Conservation (phyloP, 169 alveolate species). For the Toxoplasma gondii region DNA sequence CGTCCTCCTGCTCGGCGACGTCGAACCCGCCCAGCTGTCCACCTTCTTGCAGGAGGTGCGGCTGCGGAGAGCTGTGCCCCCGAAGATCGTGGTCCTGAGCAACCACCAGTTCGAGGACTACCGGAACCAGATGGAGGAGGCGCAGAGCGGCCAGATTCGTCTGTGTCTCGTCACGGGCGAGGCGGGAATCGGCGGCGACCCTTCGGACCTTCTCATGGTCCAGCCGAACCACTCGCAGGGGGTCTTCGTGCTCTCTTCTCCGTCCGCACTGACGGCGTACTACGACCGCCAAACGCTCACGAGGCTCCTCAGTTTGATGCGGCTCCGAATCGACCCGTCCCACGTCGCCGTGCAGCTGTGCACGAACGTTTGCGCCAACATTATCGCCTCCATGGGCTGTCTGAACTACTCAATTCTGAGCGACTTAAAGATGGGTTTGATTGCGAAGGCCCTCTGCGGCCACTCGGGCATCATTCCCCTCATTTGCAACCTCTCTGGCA, state of each 20-base stretch:
- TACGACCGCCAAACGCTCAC: conserved; percentile 35
- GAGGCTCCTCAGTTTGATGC: conserved; percentile 1
- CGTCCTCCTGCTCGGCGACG: conserved; percentile 30
- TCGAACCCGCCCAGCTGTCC: conserved; percentile 43
- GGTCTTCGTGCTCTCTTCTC: conserved; percentile 19
- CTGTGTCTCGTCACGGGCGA: conserved; percentile 41
- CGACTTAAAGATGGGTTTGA: conserved; percentile 48
- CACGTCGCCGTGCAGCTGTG: conserved; percentile 29
- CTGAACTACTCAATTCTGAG: conserved; percentile 17
- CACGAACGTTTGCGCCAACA: conserved; percentile 42
- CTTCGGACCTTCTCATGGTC: conserved; percentile 4
- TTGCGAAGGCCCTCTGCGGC: conserved; percentile 20
- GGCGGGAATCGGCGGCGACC: conserved; percentile 44
- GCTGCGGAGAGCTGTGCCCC: conserved; percentile 33
- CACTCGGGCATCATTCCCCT: conserved; percentile 41
- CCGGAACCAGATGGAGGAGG: conserved; percentile 28
- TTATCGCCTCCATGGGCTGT: conserved; percentile 31
- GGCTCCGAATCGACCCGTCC: background rate
- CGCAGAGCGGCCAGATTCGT: conserved; percentile 24
- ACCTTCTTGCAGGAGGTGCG: conserved; percentile 39
- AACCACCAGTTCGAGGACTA: background rate
- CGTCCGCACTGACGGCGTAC: conserved; percentile 22
- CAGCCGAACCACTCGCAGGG: conserved; percentile 21
- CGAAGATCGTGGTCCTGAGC: conserved; percentile 36
- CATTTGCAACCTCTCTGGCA: conserved; percentile 16